Evolutionary conservation across 2,329 filamentous ascomycete species (phyloP).

Genomic region (Neofusicoccum kwambonambiense): DNA sequence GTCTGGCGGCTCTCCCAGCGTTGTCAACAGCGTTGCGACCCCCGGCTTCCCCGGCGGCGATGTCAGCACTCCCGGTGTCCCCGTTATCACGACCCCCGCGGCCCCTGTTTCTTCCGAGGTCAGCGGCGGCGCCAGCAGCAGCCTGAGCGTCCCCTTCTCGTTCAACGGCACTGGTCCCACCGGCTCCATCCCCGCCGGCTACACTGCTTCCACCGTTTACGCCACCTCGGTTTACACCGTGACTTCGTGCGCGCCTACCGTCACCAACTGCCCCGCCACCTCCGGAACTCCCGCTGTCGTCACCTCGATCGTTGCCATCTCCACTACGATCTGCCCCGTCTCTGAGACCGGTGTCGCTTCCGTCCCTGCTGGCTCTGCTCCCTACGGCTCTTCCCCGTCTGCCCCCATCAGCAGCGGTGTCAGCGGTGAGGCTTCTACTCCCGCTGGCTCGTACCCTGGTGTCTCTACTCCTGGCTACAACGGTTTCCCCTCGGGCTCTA

Average conservation of each 20-base stretch:
- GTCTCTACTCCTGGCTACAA: slow-evolving; percentile 19
- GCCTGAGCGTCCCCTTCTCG: slow-evolving; percentile 4
- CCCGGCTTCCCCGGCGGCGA: background rate
- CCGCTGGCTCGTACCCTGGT: slow-evolving; percentile 12
- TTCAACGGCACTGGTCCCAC: slow-evolving; percentile 1
- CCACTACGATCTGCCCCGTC: slow-evolving; percentile 18
- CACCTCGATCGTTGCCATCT: slow-evolving; percentile 8
- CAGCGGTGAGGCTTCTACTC: background rate
- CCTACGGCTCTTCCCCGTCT: slow-evolving; percentile 10
- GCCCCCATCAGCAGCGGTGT: background rate
- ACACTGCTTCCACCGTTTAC: slow-evolving; percentile 16
- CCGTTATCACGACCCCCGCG: slow-evolving; percentile 6
- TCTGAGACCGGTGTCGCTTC: slow-evolving; percentile 14
- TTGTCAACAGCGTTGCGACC: background rate
- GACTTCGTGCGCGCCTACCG: slow-evolving; percentile 17
- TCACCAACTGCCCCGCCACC: slow-evolving; percentile 25
- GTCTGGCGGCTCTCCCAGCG: background rate
- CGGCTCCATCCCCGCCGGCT: slow-evolving; percentile 3
- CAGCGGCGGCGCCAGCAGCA: slow-evolving; percentile 8
- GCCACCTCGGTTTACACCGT: slow-evolving; percentile 23
- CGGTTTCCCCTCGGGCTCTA: slow-evolving; percentile 3
- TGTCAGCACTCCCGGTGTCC: slow-evolving; percentile 13
- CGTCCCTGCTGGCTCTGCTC: slow-evolving; percentile 13
- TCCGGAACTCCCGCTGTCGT: slow-evolving; percentile 17
- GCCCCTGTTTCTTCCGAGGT: slow-evolving; percentile 21